phyloP scores from a whole-genome alignment of 2,329 filamentous ascomycete genomes.

The Talaromyces sp. region DNA sequence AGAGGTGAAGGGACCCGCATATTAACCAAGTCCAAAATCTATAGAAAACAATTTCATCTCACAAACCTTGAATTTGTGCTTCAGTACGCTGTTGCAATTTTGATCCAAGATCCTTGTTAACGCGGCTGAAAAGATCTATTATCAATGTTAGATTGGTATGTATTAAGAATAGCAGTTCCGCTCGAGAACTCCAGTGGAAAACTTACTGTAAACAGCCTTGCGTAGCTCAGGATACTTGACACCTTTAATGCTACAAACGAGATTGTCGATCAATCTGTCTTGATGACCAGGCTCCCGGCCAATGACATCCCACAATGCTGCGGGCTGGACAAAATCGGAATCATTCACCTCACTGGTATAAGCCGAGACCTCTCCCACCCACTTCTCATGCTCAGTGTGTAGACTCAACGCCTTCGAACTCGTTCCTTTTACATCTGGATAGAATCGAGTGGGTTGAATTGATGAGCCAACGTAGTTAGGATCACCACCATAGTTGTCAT shows the following conservation, averaged over 20 bases:
- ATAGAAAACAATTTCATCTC: not conserved
- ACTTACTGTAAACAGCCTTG: constrained; percentile 32
- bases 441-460: constrained; percentile 29
- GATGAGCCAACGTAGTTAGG: constrained; percentile 54
- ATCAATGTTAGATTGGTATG: not conserved
- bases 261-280: constrained; percentile 34
- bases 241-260: constrained; percentile 22
- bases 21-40: too few species aligned
- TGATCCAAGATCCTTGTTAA: constrained; percentile 22
- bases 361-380: constrained; percentile 28
- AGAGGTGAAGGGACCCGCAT: too few species aligned
- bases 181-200: not conserved
- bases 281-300: constrained; percentile 37
- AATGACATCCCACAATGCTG: constrained; percentile 35
- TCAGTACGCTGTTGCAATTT: constrained; percentile 14
- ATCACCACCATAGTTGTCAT: constrained; percentile 61
- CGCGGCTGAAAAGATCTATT: constrained; percentile 23
- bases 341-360: constrained; percentile 27
- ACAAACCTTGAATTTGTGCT: constrained; percentile 1
- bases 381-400: constrained; percentile 33
- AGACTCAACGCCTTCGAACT: constrained; percentile 15
- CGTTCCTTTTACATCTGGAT: constrained; percentile 12
- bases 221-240: constrained; percentile 27
- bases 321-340: constrained; percentile 34
- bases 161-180: not conserved